Evolutionary conservation across 1,284 basidiomycete species (phyloP).

Genomic region (Coniferiporia weirii): DNA sequence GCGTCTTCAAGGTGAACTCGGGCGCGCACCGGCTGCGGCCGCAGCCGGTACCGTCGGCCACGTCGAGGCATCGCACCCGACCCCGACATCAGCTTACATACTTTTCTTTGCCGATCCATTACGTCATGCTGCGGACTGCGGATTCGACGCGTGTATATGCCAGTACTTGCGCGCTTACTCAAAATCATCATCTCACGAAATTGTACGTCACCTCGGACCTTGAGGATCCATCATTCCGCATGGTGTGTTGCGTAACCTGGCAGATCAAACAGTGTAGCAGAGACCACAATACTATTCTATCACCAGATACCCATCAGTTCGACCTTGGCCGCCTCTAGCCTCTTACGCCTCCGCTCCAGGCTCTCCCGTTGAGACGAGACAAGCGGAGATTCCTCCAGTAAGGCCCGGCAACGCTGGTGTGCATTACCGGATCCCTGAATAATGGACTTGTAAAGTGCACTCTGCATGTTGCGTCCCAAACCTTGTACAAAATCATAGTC

Average conservation of each 20-base stretch:
- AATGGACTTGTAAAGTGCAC: conserved; percentile 40
- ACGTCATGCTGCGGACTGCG: too few relatives aligned
- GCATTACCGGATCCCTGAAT: conserved; percentile 38
- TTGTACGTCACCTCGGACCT: too few relatives aligned
- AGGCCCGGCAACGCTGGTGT: conserved; percentile 42
- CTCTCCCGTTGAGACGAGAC: conserved; percentile 44
- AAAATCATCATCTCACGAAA: too few relatives aligned
- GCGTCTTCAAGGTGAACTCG: too few relatives aligned
- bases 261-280: not conserved
- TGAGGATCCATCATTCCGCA: too few relatives aligned
- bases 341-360: conserved; percentile 44
- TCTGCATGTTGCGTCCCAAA: conserved; percentile 35
- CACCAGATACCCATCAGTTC: conserved; percentile 34
- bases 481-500: conserved; percentile 51
- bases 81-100: too few relatives aligned
- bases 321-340: conserved; percentile 44
- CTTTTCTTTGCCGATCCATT: too few relatives aligned
- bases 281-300: not conserved
- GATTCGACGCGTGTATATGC: too few relatives aligned
- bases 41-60: too few relatives aligned
- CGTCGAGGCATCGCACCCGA: too few relatives aligned
- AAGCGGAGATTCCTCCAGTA: conserved; percentile 49
- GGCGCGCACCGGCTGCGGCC: too few relatives aligned
- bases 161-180: too few relatives aligned
- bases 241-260: not conserved